A percentile compares a stretch with the other conserved stretches of the same genome.
These are phyloP conservation scores for Galerina marginata DNA, from an alignment of 768 basidiomycete species.

Conservation along the genomic window DNA sequence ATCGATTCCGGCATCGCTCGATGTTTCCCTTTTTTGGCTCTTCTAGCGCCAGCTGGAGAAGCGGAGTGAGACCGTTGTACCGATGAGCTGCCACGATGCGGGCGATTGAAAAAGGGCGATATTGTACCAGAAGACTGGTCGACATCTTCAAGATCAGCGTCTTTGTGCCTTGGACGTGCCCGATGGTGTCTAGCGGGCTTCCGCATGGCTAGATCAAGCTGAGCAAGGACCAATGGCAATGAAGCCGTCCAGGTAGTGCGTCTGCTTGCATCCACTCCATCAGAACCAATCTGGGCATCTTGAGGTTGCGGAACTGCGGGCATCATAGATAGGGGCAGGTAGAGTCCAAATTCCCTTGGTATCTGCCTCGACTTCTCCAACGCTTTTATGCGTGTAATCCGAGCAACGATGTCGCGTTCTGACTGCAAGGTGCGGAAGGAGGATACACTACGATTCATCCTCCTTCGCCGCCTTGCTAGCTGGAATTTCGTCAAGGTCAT, in stretches of 20 bases:
- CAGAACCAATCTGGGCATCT: slow-evolving; percentile 1
- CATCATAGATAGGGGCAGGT: slow-evolving; percentile 49
- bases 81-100: slow-evolving; percentile 5
- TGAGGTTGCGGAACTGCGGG: slow-evolving; percentile 12
- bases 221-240: slow-evolving; percentile 50
- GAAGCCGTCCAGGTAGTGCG: slow-evolving; percentile 50
- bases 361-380: slow-evolving; percentile 63
- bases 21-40: slow-evolving; percentile 54
- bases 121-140: background rate
- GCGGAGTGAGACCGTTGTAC: slow-evolving; percentile 6
- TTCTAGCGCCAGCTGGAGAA: slow-evolving; percentile 21
- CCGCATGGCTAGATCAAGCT: slow-evolving; percentile 55
- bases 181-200: slow-evolving; percentile 30
- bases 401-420: slow-evolving; percentile 64
- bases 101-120: background rate
- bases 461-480: slow-evolving; percentile 43
- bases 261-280: slow-evolving; percentile 14
- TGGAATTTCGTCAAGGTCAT: slow-evolving; percentile 46
- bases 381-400: slow-evolving; percentile 62
- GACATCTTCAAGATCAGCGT: background rate
- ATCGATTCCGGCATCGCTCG: slow-evolving; percentile 21
- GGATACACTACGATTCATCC: slow-evolving; percentile 52
- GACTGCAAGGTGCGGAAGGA: slow-evolving; percentile 59
- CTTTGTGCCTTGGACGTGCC: slow-evolving; percentile 16
- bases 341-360: slow-evolving; percentile 70